Percentiles rank a stretch among this genome's conserved stretches.
Evolutionary conservation across 2,329 filamentous ascomycete genomes (phyloP).

Genomic region (Ceratocystis cacaofunesta): DNA sequence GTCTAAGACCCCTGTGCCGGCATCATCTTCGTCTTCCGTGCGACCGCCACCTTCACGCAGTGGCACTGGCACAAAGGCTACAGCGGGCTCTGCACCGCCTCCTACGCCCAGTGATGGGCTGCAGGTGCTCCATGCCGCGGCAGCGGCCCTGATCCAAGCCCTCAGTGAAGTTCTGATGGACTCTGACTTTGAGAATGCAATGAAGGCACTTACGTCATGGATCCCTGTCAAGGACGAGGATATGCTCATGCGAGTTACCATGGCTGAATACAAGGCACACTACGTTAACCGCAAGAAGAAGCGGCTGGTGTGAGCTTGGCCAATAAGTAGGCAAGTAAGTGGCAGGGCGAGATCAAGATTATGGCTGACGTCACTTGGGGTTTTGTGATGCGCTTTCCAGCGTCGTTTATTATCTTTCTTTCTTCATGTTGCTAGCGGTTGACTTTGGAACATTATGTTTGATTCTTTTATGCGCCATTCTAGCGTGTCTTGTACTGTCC

Average conservation of each 20-base stretch:
- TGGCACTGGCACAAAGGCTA: conserved; percentile 3
- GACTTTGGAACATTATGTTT: background rate
- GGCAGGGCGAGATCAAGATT: background rate
- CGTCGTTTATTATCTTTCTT: background rate
- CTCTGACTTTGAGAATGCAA: conserved; percentile 91
- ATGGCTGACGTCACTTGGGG: background rate
- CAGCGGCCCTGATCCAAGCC: conserved; percentile 78
- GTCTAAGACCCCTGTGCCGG: conserved; percentile 93
- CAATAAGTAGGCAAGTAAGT: background rate
- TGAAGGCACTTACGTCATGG: conserved; percentile 92
- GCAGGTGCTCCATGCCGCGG: conserved; percentile 78
- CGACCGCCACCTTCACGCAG: conserved; percentile 25
- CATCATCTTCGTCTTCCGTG: conserved; percentile 84
- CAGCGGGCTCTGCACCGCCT: conserved; percentile 16
- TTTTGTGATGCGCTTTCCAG: background rate
- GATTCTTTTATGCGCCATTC: background rate
- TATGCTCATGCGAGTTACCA: conserved; percentile 76
- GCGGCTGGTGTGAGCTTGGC: conserved; percentile 4
- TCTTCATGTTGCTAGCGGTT: background rate
- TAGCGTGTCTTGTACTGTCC: background rate
- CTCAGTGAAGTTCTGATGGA: conserved; percentile 78
- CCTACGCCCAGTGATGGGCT: conserved; percentile 35
- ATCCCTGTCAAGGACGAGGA: conserved; percentile 91
- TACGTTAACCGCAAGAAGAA: conserved; percentile 16
- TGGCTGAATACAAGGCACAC: conserved; percentile 61